These are phyloP conservation scores for Boletus subcaerulescens DNA, from an alignment of 768 basidiomycete species.

Conservation along the genomic window DNA sequence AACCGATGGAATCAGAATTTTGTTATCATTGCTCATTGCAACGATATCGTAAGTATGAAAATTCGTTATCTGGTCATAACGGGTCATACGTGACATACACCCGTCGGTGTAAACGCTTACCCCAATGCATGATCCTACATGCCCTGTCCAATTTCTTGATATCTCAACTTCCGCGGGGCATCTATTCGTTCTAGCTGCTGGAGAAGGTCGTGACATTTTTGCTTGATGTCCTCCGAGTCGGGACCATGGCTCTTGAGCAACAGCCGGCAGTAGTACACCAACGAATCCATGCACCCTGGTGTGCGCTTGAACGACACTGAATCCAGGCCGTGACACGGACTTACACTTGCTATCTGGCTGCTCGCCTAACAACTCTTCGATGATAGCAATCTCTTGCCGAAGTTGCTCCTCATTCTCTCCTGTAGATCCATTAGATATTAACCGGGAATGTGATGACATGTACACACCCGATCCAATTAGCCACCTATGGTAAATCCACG, in stretches of 20 bases:
- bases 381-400: constrained; percentile 70
- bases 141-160: constrained; percentile 55
- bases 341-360: constrained; percentile 93
- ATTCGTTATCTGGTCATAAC: background rate
- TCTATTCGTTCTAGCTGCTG: constrained; percentile 62
- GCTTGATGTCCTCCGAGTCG: constrained; percentile 36
- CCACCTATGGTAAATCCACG: constrained; percentile 99
- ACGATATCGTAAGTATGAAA: background rate
- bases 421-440: constrained; percentile 24
- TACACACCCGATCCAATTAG: constrained; percentile 73
- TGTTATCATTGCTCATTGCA: too few species aligned
- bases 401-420: constrained; percentile 60
- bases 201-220: constrained; percentile 52
- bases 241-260: constrained; percentile 49
- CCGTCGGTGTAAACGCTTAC: background rate
- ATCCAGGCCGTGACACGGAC: constrained; percentile 19
- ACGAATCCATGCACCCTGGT: constrained; percentile 91
- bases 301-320: background rate
- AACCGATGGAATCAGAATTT: too few species aligned
- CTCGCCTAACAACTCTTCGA: constrained; percentile 80
- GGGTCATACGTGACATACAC: too few species aligned
- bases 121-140: background rate
- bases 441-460: background rate
- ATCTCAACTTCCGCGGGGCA: constrained; percentile 60
- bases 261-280: constrained; percentile 80